Conservation (phyloP, 2,329 filamentous ascomycete genomes). For the Phaeosphaeria sp. region DNA sequence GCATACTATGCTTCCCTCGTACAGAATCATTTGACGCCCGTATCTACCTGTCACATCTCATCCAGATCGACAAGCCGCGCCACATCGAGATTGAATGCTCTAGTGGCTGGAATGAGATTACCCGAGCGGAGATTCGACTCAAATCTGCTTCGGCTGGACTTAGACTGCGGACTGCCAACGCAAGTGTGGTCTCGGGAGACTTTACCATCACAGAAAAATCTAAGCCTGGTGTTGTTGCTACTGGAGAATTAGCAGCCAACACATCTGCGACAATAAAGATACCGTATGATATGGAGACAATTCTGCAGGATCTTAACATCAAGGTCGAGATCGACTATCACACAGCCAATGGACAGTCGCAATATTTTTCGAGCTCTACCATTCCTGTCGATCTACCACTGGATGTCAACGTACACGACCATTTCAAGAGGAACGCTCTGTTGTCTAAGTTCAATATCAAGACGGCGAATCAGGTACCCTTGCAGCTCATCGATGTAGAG, state of each 20-base stretch:
- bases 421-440: conserved; percentile 82
- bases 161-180: conserved; percentile 61
- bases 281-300: conserved; percentile 84
- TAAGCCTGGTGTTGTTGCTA: conserved; percentile 55
- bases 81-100: conserved; percentile 75
- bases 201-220: conserved; percentile 51
- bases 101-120: conserved; percentile 75
- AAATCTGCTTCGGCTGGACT: conserved; percentile 67
- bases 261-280: conserved; percentile 66
- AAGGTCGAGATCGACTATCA: conserved; percentile 78
- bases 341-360: conserved; percentile 70
- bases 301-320: conserved; percentile 72
- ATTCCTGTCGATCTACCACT: conserved; percentile 79
- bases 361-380: conserved; percentile 66
- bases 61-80: conserved; percentile 81
- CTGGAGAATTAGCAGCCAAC: conserved; percentile 52
- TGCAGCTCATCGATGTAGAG: conserved; percentile 74
- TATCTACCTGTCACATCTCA: conserved; percentile 69
- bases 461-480: conserved; percentile 75
- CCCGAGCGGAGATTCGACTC: conserved; percentile 58
- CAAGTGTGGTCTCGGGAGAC: conserved; percentile 51
- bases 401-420: conserved; percentile 94
- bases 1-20: conserved; percentile 76
- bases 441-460: conserved; percentile 93
- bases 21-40: conserved; percentile 71